Evolutionary conservation across 2,329 filamentous ascomycete genomes (phyloP).

Genomic region (Trichoderma asperellum): DNA sequence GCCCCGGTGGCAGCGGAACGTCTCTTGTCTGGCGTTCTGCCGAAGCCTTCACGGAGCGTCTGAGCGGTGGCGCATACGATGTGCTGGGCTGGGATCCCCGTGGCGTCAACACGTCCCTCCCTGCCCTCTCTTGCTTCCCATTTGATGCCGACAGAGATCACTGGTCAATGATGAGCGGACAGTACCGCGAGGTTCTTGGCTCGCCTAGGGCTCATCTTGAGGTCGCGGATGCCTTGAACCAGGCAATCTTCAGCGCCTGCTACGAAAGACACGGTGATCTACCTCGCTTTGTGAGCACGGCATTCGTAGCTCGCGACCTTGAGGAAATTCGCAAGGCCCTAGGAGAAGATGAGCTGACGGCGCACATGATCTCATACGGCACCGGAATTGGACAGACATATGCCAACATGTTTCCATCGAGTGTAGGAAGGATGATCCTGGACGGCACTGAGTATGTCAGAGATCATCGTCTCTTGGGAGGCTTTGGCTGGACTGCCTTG

Average conservation of each 20-base stretch:
- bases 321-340: constrained; percentile 53
- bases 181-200: constrained; percentile 45
- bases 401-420: constrained; percentile 54
- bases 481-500: constrained; percentile 52
- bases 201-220: constrained; percentile 46
- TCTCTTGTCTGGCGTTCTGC: constrained; percentile 45
- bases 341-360: constrained; percentile 52
- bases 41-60: constrained; percentile 45
- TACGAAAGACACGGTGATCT: constrained; percentile 50
- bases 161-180: constrained; percentile 48
- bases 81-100: constrained; percentile 60
- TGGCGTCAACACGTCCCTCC: constrained; percentile 54
- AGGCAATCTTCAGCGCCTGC: constrained; percentile 51
- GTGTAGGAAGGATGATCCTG: constrained; percentile 53
- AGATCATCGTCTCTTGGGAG: constrained; percentile 51
- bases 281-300: constrained; percentile 51
- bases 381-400: constrained; percentile 58
- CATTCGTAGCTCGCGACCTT: constrained; percentile 53
- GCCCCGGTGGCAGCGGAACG: constrained; percentile 54
- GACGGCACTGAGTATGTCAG: constrained; percentile 54
- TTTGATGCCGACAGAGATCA: constrained; percentile 51
- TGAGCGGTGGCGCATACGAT: constrained; percentile 51
- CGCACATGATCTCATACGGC: constrained; percentile 56
- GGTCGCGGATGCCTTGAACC: constrained; percentile 51
- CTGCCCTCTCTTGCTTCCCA: constrained; percentile 52